Base-by-base conservation (phyloP, 192 early-diverging fungal species). In the Borealophlyctis nickersoniae region DNA sequence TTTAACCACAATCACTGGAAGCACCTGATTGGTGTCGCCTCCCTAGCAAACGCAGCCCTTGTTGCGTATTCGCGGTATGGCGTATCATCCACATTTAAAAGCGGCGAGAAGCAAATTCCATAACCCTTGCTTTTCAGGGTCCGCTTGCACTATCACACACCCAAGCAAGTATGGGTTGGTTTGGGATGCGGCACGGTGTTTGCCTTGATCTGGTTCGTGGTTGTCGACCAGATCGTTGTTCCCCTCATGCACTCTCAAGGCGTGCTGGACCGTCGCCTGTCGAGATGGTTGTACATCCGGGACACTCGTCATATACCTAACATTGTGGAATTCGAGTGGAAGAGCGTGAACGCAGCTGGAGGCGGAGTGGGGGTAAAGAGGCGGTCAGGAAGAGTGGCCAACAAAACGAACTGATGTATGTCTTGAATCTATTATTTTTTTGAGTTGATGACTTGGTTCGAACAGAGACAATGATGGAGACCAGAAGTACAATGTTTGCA, bases 151-250 rank as follows among this genome's bases (percentile, higher is more conserved):
- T 92, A 92, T 71, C 92, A 93, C 54, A 89, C 86, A 0, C 58
- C 77, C 35, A 67, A 75, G 30, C 92, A 93, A 70, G 89, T 92
- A 5, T n/a, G 83, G 2, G 81, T 81, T 24, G 92, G 92, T 4
- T 63, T 78, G 2, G 55, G 72, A 22, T 54, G 82, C 27, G 92
- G 92, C 19, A 49, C 65, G 0, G 26, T 71, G 0, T 85, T 87
- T 69, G 89, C 84, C 0, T 26, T 77, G 1, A 4, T 71, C 2
- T 93, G 88, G 81, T 90, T 54, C 51, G 13, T 65, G 0, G 35
- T 72, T 39, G 49, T 59, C 0, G 67, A 67, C 4, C 28, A 34
- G 1, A 30, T 68, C n/a, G 23, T 75, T 23, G 23, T 67, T 27
- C 69, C 74, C 50, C 29, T 62, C 0, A 59, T 71, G 26, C 62